Conservation (phyloP, 2,329 filamentous ascomycete genomes). For the Achaetomium macrosporum region DNA sequence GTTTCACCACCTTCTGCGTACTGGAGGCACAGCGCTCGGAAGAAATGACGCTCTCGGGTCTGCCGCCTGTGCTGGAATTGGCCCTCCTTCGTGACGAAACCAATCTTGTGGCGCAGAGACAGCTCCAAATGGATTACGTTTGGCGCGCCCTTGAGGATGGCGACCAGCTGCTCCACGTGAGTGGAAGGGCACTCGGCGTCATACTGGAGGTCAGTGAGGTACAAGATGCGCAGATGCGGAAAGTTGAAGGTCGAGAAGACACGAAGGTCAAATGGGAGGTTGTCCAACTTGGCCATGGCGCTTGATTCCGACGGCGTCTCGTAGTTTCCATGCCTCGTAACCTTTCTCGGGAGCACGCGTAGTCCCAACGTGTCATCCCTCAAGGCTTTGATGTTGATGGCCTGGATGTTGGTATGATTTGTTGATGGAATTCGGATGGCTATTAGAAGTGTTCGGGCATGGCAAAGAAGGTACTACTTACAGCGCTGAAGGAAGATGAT, state of each 20-base stretch:
- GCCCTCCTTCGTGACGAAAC: not conserved
- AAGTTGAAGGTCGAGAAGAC: not conserved
- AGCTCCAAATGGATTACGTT: not conserved
- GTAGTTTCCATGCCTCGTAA: no score
- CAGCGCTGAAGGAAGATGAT: not conserved
- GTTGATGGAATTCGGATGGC: no score
- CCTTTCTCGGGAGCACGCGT: no score
- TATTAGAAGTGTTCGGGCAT: no score
- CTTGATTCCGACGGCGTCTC: not conserved
- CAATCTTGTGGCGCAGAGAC: not conserved
- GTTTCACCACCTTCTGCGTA: no score
- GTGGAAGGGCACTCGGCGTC: not conserved
- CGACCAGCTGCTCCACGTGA: not conserved
- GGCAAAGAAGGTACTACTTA: not conserved
- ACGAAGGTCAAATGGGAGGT: not conserved
- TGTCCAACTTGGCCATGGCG: not conserved
- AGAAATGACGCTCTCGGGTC: not conserved
- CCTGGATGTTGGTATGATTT: no score
- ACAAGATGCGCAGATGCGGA: not conserved
- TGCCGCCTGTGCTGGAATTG: not conserved
- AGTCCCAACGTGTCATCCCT: no score
- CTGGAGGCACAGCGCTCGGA: not conserved
- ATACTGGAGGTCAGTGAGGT: not conserved
- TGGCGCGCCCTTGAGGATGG: not conserved
- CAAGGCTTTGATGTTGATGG: no score